Evolutionary conservation across 257 asterid species (phyloP).

Genomic region (Petunia axillaris): DNA sequence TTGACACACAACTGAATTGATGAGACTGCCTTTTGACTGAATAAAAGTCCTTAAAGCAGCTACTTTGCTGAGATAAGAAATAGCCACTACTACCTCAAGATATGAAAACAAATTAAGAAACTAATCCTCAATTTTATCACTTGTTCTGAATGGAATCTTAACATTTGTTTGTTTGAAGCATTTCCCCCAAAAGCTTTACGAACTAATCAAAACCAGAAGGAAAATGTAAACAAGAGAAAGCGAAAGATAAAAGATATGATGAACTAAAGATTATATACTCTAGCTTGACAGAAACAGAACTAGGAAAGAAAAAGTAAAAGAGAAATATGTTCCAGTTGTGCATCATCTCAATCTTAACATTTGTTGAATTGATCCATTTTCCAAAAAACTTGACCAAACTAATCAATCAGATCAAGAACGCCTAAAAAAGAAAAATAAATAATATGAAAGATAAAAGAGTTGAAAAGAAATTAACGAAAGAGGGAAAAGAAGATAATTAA

Average conservation of each 20-base stretch:
- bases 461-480: not conserved
- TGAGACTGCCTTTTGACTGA: constrained; percentile 13
- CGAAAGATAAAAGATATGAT: not conserved
- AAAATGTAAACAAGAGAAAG: no score
- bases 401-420: not conserved
- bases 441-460: not conserved
- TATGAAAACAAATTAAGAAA: not conserved
- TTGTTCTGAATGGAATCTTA: not conserved
- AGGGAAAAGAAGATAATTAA: not conserved
- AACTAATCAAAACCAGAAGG: no score
- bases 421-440: not conserved
- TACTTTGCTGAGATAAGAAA: not conserved
- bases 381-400: not conserved
- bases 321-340: not conserved
- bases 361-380: not conserved
- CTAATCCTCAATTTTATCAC: not conserved
- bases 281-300: no score
- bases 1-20: constrained; percentile 1
- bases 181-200: no score
- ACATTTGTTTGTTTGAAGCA: no score
- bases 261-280: no score
- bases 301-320: not conserved
- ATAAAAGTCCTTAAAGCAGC: not conserved
- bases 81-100: not conserved
- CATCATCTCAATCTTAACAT: not conserved